A percentile compares a stretch with the other conserved stretches of the same genome.
Conservation (phyloP, 2,329 filamentous ascomycete genomes). For the Bipolaris cookei region DNA sequence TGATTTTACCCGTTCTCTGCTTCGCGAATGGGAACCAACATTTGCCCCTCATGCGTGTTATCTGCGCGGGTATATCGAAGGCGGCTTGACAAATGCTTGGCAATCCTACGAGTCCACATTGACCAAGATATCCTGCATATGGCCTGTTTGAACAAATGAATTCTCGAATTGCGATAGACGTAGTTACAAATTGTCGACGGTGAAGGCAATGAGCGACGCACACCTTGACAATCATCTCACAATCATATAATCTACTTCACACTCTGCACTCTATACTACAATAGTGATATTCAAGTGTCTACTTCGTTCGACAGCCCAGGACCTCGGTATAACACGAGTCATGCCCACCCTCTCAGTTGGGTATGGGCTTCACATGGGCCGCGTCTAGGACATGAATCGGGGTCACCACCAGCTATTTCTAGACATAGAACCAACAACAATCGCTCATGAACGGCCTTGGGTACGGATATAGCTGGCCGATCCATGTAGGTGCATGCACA, state of each 20-base stretch:
- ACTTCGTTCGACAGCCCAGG: not conserved
- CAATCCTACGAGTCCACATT: not conserved
- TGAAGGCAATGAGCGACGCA: not conserved
- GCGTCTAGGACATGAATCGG: not conserved
- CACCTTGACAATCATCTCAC: not conserved
- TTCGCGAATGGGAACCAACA: not conserved
- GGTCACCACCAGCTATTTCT: not conserved
- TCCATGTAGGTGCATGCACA: conserved; percentile 7
- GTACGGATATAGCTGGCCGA: conserved; percentile 1
- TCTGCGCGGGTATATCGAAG: not conserved
- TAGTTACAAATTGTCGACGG: not conserved
- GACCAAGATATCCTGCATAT: not conserved
- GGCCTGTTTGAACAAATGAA: not conserved
- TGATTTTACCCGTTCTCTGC: not conserved
- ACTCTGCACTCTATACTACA: not conserved
- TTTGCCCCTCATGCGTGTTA: conserved; percentile 1
- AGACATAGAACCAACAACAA: not conserved
- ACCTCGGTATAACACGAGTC: not conserved
- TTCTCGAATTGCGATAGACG: not conserved
- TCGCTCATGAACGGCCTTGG: not conserved
- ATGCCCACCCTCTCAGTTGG: not conserved
- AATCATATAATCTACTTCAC: not conserved
- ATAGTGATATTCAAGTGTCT: not conserved
- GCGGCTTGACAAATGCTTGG: not conserved
- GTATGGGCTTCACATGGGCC: not conserved